These are phyloP conservation scores for Metschnikowia borealis DNA, from an alignment of 805 yeast genomes.

Conservation along the genomic window DNA sequence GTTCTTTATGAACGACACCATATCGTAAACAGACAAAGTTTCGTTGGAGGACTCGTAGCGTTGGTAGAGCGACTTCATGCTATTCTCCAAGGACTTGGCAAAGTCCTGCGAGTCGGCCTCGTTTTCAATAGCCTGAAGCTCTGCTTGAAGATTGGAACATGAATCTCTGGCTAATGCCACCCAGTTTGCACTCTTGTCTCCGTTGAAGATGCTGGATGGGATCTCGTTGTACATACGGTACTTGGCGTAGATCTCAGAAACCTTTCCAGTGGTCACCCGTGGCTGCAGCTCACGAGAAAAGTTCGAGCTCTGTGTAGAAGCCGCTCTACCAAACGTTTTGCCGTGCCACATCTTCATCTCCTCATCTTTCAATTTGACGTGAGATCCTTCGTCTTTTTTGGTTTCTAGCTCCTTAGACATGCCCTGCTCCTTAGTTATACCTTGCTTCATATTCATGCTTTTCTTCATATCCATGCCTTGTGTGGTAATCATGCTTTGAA, in stretches of 20 bases:
- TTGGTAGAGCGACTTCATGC: constrained; percentile 2
- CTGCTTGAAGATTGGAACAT: constrained; percentile 22
- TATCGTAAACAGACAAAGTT: constrained; percentile 8
- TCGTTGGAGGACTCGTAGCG: constrained; percentile 7
- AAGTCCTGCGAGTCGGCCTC: constrained; percentile 6
- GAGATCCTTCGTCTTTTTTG: not conserved
- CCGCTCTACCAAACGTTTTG: not conserved
- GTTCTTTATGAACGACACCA: constrained; percentile 4
- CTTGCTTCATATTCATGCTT: not conserved
- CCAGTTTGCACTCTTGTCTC: constrained; percentile 24
- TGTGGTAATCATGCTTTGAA: not conserved
- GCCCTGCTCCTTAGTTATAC: not conserved
- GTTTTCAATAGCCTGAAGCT: constrained; percentile 21
- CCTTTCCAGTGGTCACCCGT: not conserved
- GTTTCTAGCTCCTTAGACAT: not conserved
- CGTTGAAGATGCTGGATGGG: constrained; percentile 15
- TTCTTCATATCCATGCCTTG: too few species aligned
- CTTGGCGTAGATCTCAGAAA: constrained; percentile 8
- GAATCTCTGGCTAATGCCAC: constrained; percentile 23
- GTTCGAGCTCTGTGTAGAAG: not conserved
- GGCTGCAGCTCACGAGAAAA: constrained; percentile 1
- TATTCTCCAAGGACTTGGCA: not conserved
- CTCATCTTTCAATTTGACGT: not conserved
- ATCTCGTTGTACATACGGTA: constrained; percentile 14
- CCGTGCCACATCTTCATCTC: not conserved